Conservation (phyloP, 768 basidiomycete genomes). For the Neoboletus brunneissimus region DNA sequence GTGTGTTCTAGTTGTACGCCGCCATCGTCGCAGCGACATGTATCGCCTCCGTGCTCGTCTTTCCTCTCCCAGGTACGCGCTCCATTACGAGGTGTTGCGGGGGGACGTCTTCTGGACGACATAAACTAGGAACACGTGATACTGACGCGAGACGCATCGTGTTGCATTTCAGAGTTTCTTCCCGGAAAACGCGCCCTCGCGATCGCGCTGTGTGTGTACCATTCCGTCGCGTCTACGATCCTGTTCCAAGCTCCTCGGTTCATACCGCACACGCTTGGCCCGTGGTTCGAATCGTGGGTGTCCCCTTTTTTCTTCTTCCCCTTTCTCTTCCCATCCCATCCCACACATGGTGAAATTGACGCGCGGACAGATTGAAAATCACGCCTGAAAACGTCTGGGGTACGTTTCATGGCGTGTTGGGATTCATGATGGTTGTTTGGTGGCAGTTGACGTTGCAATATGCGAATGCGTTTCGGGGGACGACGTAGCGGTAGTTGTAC, state of each 20-base stretch:
- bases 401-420: conserved; percentile 64
- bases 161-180: conserved; percentile 52
- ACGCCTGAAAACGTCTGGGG: conserved; percentile 79
- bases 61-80: conserved; percentile 60
- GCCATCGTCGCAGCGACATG: conserved; percentile 61
- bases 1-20: conserved; percentile 58
- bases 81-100: too few species aligned
- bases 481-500: not conserved
- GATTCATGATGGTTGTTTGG: conserved; percentile 73
- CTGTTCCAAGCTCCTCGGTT: conserved; percentile 77
- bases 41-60: conserved; percentile 60
- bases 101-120: too few species aligned
- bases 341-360: not conserved
- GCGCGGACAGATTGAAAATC: conserved; percentile 33
- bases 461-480: conserved; percentile 38
- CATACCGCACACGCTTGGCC: conserved; percentile 70
- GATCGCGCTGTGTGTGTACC: conserved; percentile 73
- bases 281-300: conserved; percentile 57
- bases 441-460: conserved; percentile 74
- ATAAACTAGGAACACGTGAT: not conserved
- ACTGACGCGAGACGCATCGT: not conserved
- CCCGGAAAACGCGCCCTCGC: conserved; percentile 84
- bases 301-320: too few species aligned
- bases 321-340: not conserved
- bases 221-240: conserved; percentile 67